phyloP scores from a whole-genome alignment of 2,329 filamentous ascomycete species.

The Paraphaeosphaeria minitans region DNA sequence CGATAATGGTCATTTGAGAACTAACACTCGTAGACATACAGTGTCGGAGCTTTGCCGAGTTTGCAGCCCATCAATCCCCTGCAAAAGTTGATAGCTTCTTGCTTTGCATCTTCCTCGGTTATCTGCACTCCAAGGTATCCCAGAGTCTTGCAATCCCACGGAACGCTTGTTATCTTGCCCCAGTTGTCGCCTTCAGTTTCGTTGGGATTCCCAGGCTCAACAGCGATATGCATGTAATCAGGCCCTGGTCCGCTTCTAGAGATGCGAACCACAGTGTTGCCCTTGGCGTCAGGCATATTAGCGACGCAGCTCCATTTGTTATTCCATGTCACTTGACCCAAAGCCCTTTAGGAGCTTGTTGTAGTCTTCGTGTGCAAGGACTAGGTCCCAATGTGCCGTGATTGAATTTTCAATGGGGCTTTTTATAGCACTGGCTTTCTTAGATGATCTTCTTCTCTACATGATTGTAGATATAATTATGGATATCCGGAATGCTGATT shows the following conservation, averaged over 20 bases:
- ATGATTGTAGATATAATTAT: too few species aligned
- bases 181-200: neutral
- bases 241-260: neutral
- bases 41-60: too few species aligned
- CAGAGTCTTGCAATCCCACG: neutral
- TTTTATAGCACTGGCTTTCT: too few species aligned
- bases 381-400: neutral
- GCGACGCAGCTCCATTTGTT: neutral
- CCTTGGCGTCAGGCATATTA: neutral
- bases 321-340: neutral
- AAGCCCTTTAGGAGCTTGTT: slow-evolving; percentile 2
- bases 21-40: too few species aligned
- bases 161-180: neutral
- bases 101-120: too few species aligned
- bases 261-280: neutral
- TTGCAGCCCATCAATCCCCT: too few species aligned
- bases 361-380: neutral
- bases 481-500: too few species aligned
- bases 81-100: too few species aligned
- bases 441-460: too few species aligned
- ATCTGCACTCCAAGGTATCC: too few species aligned
- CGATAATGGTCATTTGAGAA: too few species aligned
- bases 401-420: neutral
- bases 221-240: neutral
- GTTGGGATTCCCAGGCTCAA: neutral